Evolutionary conservation across 495 filamentous ascomycete genomes (phyloP), one percentile per base, ranked within the genome.

Genomic region (Paragyromitra xinjiangensis): DNA sequence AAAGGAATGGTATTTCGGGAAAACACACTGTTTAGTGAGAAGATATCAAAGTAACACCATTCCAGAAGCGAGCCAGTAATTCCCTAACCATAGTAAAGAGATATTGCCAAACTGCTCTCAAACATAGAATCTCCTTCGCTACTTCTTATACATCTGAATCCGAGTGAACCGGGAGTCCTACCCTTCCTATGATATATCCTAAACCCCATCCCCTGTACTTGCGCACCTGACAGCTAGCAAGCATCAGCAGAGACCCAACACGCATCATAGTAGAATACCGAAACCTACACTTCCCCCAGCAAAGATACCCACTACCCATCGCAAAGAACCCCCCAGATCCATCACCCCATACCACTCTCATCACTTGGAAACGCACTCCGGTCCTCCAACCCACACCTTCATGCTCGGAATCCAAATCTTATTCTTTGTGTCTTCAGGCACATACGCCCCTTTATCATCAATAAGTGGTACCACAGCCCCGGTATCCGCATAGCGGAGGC

Each of bases 371-470:
- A 26, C 24, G 24, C 61, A 71, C 12, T 51, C 68, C 11, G 73
- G 73, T 7, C 73, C 73, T 6, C 50, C 59, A 64, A 78, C 56
- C 77, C 77, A 78, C 39, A 26, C 37, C 1, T 64, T 58, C 64
- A 78, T 42, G 19, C 39, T 40, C 48, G 77, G 73, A 19, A 78
- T 26, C 77, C 77, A 78, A 3, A 78, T 59, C 56, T 58, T 24
- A 1, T 50, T 65, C 59, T 44, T 78, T 2, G 67, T 45, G 50
- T 78, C 64, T 14, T 65, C 77, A 3, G 34, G 51, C 11, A 78
- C 65, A 45, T 78, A 78, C 5, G n/a, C 22, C 3, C 77, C 73
- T 5, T 61, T 64, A 1, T 14, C 39, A 37, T 78, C 74, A 11
- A 71, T 12, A 14, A 78, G 40, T 9, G 73, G 77, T 5, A 78